These are phyloP conservation scores for Pharus latifolius DNA, from an alignment of 176 grass and related monocot species.

Conservation along the genomic window DNA sequence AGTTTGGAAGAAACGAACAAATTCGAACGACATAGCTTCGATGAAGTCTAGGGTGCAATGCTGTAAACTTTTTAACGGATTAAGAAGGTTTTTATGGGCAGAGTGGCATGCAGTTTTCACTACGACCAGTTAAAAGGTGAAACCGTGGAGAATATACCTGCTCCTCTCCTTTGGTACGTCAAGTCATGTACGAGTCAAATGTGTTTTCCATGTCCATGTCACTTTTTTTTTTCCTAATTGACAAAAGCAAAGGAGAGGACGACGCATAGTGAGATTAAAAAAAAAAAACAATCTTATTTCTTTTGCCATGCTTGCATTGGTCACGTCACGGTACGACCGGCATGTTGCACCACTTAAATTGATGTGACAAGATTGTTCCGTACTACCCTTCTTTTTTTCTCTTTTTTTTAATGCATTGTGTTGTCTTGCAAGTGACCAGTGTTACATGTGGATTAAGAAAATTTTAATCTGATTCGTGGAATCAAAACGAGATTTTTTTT, in stretches of 20 bases:
- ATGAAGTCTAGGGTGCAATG: background rate
- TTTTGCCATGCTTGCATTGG: background rate
- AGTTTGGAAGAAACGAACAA: too few relatives aligned
- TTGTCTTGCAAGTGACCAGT: background rate
- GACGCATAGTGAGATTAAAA: background rate
- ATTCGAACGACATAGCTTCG: background rate
- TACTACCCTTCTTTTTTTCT: background rate
- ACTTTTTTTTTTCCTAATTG: background rate
- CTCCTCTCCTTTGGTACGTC: slow-evolving; percentile 1
- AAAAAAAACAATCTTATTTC: background rate
- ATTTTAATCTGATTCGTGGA: too few relatives aligned
- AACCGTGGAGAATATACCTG: slow-evolving; percentile 18
- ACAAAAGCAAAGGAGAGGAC: background rate
- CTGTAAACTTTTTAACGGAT: too few relatives aligned
- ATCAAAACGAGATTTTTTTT: too few relatives aligned
- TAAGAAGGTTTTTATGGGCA: too few relatives aligned
- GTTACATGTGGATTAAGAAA: background rate
- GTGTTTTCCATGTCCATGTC: slow-evolving; percentile 5
- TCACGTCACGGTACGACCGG: slow-evolving; percentile 42
- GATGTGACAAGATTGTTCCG: slow-evolving; percentile 32
- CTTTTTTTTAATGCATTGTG: background rate
- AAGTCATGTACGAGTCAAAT: slow-evolving; percentile 15
- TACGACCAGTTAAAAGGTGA: slow-evolving; percentile 1
- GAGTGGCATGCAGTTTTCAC: background rate
- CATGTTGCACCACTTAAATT: slow-evolving; percentile 1